Base-by-base conservation (phyloP, 1,139 yeast species). In the Saccharomyces hybrid region DNA sequence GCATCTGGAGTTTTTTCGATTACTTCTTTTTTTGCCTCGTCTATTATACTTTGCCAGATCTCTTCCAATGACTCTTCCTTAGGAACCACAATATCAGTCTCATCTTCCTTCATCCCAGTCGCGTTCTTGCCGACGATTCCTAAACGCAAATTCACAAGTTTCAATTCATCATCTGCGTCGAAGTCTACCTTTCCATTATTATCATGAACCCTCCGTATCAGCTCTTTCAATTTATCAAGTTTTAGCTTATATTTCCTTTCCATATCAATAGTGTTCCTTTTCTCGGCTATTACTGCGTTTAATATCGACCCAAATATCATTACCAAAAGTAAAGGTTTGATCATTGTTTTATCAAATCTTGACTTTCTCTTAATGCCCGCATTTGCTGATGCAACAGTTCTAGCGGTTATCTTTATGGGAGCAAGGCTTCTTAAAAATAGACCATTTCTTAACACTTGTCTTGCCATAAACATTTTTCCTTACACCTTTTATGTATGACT, bases 181-280 rank as follows among this genome's bases (percentile, higher is more conserved):
- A 71, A 49, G 31, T 54, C 58, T 0, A 42, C 48, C 27, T 67
- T 71, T 2, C 73, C 73, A 7, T 54, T 46, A 8, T 56, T 55
- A 8, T 34, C 42, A 34, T 34, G 16, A 0, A 67, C 62, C 34
- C 67, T 62, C 5, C 50, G 50, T 2, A 66, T 63, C 7, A 73
- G 52, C 41, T 70, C 72, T 25, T 67, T 60, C n/a, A 72, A 56
- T 44, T 69, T 71, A n/a, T 61, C 55, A 3, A 68, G 61, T 58
- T 70, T 73, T 54, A 71, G 44, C 1, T 52, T 47, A 57, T 72
- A 72, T n/a, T 72, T 58, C 54, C 70, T 63, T 46, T 73, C 79
- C 52, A 80, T 71, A 53, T 62, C 76, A 9, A 60, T 70, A 29
- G 62, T 74, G 5, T 74, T 72, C 54, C 58, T 69, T 25, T 78